Conservation (phyloP, 2,329 filamentous ascomycete species). For the Trichoderma breve region DNA sequence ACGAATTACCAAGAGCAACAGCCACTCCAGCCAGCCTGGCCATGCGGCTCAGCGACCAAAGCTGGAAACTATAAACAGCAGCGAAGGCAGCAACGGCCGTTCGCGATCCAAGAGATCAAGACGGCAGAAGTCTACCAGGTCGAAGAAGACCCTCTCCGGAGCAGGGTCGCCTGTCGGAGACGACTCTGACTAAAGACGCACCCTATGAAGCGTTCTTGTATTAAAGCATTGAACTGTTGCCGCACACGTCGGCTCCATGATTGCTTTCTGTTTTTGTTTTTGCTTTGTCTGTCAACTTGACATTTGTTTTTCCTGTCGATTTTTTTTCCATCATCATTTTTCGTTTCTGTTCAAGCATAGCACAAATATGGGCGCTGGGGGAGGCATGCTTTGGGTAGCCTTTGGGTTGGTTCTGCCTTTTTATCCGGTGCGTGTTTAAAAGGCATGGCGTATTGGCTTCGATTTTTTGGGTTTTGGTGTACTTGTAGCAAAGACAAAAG, state of each 20-base stretch:
- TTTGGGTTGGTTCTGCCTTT: conserved; percentile 15
- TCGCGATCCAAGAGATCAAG: conserved; percentile 32
- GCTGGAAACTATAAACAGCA: conserved; percentile 48
- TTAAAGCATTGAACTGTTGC: not conserved
- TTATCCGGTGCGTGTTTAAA: conserved; percentile 9
- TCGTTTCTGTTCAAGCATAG: conserved; percentile 12
- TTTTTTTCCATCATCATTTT: not conserved
- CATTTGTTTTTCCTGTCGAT: not conserved
- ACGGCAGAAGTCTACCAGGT: conserved; percentile 32
- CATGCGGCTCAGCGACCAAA: conserved; percentile 44
- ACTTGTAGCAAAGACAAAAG: conserved; percentile 15
- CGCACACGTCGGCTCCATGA: not conserved
- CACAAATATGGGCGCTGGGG: conserved; percentile 7
- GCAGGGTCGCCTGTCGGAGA: conserved; percentile 40
- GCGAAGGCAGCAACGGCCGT: conserved; percentile 32
- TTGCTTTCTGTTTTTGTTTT: not conserved
- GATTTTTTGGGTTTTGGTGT: not conserved
- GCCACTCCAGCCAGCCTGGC: conserved; percentile 29
- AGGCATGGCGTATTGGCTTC: conserved; percentile 6
- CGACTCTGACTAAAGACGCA: conserved; percentile 33
- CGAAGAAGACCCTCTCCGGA: conserved; percentile 30
- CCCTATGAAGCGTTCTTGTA: not conserved
- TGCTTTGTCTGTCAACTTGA: conserved; percentile 16
- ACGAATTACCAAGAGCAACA: conserved; percentile 28
- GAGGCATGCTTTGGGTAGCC: conserved; percentile 9